phyloP scores from a whole-genome alignment of 2,329 filamentous ascomycete genomes.

The Colletotrichum lindemuthianum region DNA sequence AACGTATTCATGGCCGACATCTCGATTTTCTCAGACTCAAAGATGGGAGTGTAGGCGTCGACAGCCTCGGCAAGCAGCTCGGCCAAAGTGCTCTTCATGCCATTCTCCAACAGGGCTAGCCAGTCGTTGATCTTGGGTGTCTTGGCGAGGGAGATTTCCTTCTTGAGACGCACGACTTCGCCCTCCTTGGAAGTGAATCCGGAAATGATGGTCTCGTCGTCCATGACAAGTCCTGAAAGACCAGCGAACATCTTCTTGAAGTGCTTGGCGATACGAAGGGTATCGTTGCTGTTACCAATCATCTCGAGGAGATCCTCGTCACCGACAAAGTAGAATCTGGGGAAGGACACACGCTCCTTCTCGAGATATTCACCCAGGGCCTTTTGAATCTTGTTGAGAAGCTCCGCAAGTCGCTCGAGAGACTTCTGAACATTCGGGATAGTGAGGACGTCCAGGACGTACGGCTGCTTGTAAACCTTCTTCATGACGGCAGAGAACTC shows the following conservation, averaged over 20 bases:
- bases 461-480: slow-evolving; percentile 96
- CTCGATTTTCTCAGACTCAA: slow-evolving; percentile 77
- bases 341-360: slow-evolving; percentile 96
- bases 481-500: slow-evolving; percentile 99
- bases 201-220: slow-evolving; percentile 88
- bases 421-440: slow-evolving; percentile 97
- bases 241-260: slow-evolving; percentile 99
- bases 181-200: slow-evolving; percentile 96
- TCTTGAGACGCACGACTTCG: slow-evolving; percentile 87
- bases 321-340: slow-evolving; percentile 98
- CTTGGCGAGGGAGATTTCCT: slow-evolving; percentile 90
- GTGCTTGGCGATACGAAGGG: slow-evolving; percentile 94
- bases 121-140: slow-evolving; percentile 98
- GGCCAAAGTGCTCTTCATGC: slow-evolving; percentile 93
- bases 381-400: slow-evolving; percentile 99
- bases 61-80: slow-evolving; percentile 90
- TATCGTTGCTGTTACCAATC: slow-evolving; percentile 99
- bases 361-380: slow-evolving; percentile 98
- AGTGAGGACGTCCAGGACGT: slow-evolving; percentile 93
- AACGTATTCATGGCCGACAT: slow-evolving; percentile 78
- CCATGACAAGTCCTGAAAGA: slow-evolving; percentile 87
- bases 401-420: slow-evolving; percentile 92
- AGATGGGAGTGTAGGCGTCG: slow-evolving; percentile 82
- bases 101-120: slow-evolving; percentile 90
- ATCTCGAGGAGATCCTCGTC: slow-evolving; percentile 99